Base-by-base conservation (phyloP, 2,329 filamentous ascomycete genomes). In the Clarireedia homoeocarpa region DNA sequence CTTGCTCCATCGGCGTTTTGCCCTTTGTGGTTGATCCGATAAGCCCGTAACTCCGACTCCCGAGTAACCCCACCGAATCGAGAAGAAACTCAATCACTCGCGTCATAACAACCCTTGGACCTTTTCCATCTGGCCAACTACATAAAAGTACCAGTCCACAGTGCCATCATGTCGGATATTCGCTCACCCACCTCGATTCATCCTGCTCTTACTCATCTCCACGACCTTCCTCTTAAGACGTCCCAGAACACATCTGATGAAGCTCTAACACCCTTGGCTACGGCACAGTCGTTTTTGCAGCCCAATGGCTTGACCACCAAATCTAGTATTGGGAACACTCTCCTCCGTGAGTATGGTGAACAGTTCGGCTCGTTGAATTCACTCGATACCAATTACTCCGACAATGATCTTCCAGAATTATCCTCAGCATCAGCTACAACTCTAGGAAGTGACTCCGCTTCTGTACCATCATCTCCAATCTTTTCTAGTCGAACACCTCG, bases 131-230 rank as follows among this genome's bases (percentile, higher is more conserved):
- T 40, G 27, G 23, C 14, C 7, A 24, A 40, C 14, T 15, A 40
- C 15, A 39, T 45, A 24, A 51, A n/a, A 51, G 15, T 27, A 30
- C 3, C 20, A 34, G n/a, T 42, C 50, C 23, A 12, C 38, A 23
- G 15, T 20, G 20, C 66, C 66, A 66, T 62, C 58, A 74, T 74
- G 72, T 66, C 72, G 60, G 71, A 70, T 60, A 62, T 75, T 59
- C 68, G 69, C 46, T 77, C 77, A 61, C 75, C 77, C 58, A 71
- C 72, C 57, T 72, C 75, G 62, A 72, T 80, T 71, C 77, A 81
- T 73, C 75, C 77, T 66, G 71, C 71, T 61, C 73, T 80, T 68
- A 74, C 72, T 68, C 71, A 70, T 50, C 60, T 60, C n/a, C 57
- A 61, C 36, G 54, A 61, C 47, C 57, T 60, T 42, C 60, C 40